Evolutionary conservation across 192 early-diverging fungal species (phyloP).

Genomic region (Linnemannia schmuckeri): DNA sequence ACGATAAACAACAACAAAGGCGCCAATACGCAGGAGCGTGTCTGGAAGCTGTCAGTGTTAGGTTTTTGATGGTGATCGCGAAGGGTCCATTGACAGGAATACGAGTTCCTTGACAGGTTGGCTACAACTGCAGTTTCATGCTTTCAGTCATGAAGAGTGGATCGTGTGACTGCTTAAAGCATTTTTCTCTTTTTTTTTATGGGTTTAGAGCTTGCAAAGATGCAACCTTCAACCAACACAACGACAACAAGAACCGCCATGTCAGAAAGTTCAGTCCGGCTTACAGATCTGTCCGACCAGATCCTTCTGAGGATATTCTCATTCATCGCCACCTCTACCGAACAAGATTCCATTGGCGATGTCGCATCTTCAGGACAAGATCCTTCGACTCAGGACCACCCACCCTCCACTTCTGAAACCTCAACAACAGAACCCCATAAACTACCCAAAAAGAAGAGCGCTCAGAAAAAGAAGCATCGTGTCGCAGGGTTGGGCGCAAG

Average conservation of each 20-base stretch:
- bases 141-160: neutral
- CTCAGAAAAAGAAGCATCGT: slow-evolving; percentile 13
- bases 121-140: neutral
- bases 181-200: neutral
- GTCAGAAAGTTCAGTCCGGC: neutral
- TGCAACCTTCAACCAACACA: neutral
- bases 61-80: neutral
- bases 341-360: neutral
- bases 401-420: neutral
- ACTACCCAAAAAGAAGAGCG: neutral
- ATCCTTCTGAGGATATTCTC: slow-evolving; percentile 33
- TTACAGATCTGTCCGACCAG: slow-evolving; percentile 27
- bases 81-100: neutral
- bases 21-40: neutral
- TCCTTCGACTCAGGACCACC: neutral
- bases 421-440: neutral
- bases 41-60: neutral
- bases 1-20: neutral
- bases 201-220: neutral
- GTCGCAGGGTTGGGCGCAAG: slow-evolving; percentile 30
- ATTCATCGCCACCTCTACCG: neutral
- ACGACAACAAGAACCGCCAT: slow-evolving; percentile 4
- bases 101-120: neutral
- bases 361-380: neutral
- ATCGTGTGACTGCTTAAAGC: neutral